Conservation (phyloP, 1,139 yeast genomes). For the Candida dubliniensis region DNA sequence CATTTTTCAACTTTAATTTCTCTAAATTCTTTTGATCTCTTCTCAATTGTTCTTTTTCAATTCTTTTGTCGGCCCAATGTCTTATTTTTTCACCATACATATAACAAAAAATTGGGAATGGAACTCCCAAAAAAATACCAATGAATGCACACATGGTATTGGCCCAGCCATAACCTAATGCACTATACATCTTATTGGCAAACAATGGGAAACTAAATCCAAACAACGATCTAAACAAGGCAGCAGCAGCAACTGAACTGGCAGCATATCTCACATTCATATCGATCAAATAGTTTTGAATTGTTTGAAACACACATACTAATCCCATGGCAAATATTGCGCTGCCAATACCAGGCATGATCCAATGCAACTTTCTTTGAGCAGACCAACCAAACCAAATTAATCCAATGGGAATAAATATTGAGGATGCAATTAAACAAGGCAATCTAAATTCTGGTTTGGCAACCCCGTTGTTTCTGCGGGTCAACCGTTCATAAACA, state of each 20-base stretch:
- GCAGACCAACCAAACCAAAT: constrained; percentile 52
- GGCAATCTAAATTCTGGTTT: constrained; percentile 48
- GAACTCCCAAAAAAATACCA: constrained; percentile 41
- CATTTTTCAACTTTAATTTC: constrained; percentile 20
- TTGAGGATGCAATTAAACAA: constrained; percentile 37
- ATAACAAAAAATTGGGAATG: constrained; percentile 46
- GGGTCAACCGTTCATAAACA: constrained; percentile 30
- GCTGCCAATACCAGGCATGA: constrained; percentile 47
- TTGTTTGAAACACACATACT: constrained; percentile 45
- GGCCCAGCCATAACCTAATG: constrained; percentile 47
- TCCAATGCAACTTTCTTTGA: constrained; percentile 42
- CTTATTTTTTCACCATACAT: constrained; percentile 42
- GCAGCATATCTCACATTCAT: constrained; percentile 48
- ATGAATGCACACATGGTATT: constrained; percentile 46
- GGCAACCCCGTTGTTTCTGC: constrained; percentile 34
- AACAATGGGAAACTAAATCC: constrained; percentile 47
- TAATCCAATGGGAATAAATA: constrained; percentile 41
- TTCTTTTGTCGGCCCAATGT: constrained; percentile 34
- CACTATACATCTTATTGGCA: constrained; percentile 40
- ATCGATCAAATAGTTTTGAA: constrained; percentile 46
- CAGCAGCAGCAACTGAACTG: constrained; percentile 48
- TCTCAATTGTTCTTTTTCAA: constrained; percentile 32
- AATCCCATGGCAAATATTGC: constrained; percentile 46
- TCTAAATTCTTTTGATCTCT: constrained; percentile 36
- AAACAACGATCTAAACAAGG: constrained; percentile 44